A percentile compares a stretch with the other conserved stretches of the same genome.
Conservation (phyloP, 2,329 filamentous ascomycete genomes). For the Colletotrichum sp. region DNA sequence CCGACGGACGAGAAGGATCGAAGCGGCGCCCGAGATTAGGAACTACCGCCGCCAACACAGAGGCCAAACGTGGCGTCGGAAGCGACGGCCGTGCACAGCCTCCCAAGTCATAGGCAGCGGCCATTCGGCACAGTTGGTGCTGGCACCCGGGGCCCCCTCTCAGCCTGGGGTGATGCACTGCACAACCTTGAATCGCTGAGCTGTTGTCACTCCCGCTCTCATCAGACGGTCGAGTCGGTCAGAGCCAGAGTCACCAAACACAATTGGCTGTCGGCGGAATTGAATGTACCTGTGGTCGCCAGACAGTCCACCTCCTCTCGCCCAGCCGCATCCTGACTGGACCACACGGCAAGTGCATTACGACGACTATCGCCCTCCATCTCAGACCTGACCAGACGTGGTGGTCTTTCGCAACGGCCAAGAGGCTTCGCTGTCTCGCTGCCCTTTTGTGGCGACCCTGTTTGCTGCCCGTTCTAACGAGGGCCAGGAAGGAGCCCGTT, state of each 20-base stretch:
- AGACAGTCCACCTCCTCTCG: not conserved
- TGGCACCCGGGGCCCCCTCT: not conserved
- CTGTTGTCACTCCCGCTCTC: not conserved
- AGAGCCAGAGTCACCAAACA: not conserved
- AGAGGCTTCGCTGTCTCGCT: not conserved
- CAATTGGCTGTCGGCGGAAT: not conserved
- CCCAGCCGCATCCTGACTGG: constrained; percentile 2
- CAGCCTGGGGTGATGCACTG: not conserved
- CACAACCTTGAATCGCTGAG: not conserved
- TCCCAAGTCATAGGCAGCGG: not conserved
- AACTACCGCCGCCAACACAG: not conserved
- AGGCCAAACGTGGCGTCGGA: constrained; percentile 8
- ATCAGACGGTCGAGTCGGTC: not conserved
- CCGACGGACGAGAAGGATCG: not conserved
- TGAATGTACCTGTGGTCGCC: not conserved
- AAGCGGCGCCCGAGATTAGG: not conserved
- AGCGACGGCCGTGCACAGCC: constrained; percentile 11
- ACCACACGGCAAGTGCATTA: not conserved
- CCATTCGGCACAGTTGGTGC: not conserved
- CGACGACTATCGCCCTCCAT: constrained; percentile 8
- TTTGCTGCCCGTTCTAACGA: not conserved
- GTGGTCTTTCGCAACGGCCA: not conserved
- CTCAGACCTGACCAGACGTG: not conserved
- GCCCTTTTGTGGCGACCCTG: not conserved
- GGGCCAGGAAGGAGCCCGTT: not conserved